phyloP scores from a whole-genome alignment of 371 early-diverging fungal species.

The Mucor ambiguus region DNA sequence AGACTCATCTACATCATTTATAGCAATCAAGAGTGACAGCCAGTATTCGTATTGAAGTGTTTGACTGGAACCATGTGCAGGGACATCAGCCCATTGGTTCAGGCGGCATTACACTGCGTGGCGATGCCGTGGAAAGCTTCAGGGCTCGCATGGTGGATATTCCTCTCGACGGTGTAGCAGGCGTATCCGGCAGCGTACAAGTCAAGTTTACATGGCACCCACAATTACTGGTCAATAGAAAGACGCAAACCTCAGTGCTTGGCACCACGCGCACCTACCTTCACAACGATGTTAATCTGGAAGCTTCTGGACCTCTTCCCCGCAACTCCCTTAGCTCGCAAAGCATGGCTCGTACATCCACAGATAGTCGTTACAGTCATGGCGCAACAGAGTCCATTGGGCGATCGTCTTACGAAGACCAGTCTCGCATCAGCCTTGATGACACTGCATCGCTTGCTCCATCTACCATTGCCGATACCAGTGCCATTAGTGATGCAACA shows the following conservation, averaged over 20 bases:
- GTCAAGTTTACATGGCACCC: slow-evolving; percentile 52
- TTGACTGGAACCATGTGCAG: slow-evolving; percentile 82
- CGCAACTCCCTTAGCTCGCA: background rate
- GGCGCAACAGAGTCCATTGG: background rate
- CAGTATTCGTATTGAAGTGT: slow-evolving; percentile 74
- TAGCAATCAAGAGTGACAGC: slow-evolving; percentile 62
- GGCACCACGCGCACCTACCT: slow-evolving; percentile 26
- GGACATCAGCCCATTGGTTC: slow-evolving; percentile 51
- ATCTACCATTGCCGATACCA: slow-evolving; percentile 17
- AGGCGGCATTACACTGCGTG: slow-evolving; percentile 46
- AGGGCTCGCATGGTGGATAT: slow-evolving; percentile 35
- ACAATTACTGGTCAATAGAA: slow-evolving; percentile 41
- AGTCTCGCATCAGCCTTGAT: slow-evolving; percentile 9
- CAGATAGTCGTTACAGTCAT: slow-evolving; percentile 8
- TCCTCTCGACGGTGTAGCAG: slow-evolving; percentile 48
- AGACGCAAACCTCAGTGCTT: slow-evolving; percentile 45
- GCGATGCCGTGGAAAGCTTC: slow-evolving; percentile 47
- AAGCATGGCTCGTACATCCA: slow-evolving; percentile 10
- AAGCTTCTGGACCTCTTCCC: slow-evolving; percentile 25
- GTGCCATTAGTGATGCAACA: slow-evolving; percentile 19
- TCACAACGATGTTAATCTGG: slow-evolving; percentile 20
- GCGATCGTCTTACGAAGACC: background rate
- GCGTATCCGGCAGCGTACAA: slow-evolving; percentile 42
- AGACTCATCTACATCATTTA: background rate
- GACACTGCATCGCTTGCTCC: slow-evolving; percentile 26